These are phyloP conservation scores for Blastomyces parvus DNA, from an alignment of 2,329 filamentous ascomycete species.

Conservation along the genomic window DNA sequence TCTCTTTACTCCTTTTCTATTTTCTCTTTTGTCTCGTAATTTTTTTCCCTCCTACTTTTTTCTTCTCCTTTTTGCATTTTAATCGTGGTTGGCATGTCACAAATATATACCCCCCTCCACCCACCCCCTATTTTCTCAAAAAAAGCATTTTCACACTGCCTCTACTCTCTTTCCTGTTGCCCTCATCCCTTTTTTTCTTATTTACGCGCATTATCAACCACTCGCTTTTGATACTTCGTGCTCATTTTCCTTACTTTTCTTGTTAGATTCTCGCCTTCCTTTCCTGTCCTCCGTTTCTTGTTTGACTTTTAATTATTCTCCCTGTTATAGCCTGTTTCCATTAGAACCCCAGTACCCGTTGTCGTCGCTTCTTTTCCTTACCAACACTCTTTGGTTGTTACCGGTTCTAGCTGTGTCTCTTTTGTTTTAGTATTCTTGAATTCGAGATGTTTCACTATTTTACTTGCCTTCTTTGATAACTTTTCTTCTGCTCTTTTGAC, in stretches of 20 bases:
- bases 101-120: neutral
- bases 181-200: neutral
- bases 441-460: neutral
- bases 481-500: neutral
- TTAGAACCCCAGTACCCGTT: neutral
- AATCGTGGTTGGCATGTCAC: neutral
- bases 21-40: neutral
- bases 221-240: neutral
- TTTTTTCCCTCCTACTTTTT: too few relatives aligned
- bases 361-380: neutral
- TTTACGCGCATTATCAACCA: neutral
- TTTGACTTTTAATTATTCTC: neutral
- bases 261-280: neutral
- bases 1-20: slow-evolving; percentile 1
- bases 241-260: slow-evolving; percentile 7
- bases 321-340: neutral
- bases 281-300: slow-evolving; percentile 6
- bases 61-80: neutral
- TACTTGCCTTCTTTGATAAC: neutral
- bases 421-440: neutral
- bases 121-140: neutral
- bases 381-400: neutral
- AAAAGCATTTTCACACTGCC: neutral
- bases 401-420: neutral
- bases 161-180: neutral